Base-by-base conservation (phyloP, 805 yeast species). In the Candida ponderosae region DNA sequence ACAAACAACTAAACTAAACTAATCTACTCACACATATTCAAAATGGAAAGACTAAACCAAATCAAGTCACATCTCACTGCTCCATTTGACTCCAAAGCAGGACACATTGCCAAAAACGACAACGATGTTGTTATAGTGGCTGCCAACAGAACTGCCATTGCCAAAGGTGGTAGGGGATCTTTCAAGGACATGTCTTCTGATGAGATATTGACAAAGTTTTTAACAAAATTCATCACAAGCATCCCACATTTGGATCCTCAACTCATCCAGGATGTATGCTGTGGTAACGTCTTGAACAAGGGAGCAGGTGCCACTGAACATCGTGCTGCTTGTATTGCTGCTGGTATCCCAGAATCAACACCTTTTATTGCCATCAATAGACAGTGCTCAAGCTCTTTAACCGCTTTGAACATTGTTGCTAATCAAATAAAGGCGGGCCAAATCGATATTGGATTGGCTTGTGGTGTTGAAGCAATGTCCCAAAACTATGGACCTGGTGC, bases 281-380 rank as follows among this genome's bases (percentile, higher is more conserved):
- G 86, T 44, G 97, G 97, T 48, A 90, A 90, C 59, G 97, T 90
- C 20, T 72, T 89, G 55, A 87, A 89, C 65, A 74, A 76, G 34
- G 96, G 95, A 35, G 94, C 97, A 18, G 97, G 97, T 51, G 96
- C 93, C 38, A 81, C 82, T 39, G 97, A 89, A 63, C 95, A 86
- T 63, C 72, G 97, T 50, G 96, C 95, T 34, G 96, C 97, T 31
- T 70, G 75, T 47, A 72, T 90, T 40, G 93, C 89, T 17, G 94
- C 97, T 10, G 97, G 96, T 28, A 72, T 89, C 37, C 97, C 97
- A 24, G 65, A 81, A 57, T 62, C 79, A 3, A 71, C 81, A 13
- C 89, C 95, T 9, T 85, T 89, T 50, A 64, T 77, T 52, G 88
- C 96, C 14, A 56, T 90, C 45, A 90, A 90, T 69, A 79, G 97